Evolutionary conservation across 345 rosid genomes (phyloP).

Genomic region (Heritiera fomes): DNA sequence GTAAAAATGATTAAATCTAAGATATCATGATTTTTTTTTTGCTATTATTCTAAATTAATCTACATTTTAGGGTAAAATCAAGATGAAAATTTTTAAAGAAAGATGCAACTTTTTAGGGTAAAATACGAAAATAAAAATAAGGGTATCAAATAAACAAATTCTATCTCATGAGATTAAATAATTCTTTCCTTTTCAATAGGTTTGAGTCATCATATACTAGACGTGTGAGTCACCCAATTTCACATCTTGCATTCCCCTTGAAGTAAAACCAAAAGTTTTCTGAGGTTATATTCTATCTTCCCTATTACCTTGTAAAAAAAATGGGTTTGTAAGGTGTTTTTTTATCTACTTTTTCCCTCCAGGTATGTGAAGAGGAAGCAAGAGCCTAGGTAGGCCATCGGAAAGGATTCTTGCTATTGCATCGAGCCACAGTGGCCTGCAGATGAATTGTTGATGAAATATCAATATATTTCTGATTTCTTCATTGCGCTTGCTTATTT

Average conservation of each 20-base stretch:
- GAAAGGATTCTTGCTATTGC: constrained; percentile 85
- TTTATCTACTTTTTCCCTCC: neutral
- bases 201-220: neutral
- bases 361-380: constrained; percentile 37
- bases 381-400: constrained; percentile 19
- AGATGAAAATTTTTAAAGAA: neutral
- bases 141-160: neutral
- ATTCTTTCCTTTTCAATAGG: neutral
- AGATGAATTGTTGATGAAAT: constrained; percentile 87
- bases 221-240: neutral
- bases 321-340: too few species aligned
- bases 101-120: neutral
- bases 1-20: neutral
- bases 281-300: neutral
- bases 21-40: neutral
- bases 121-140: neutral
- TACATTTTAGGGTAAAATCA: neutral
- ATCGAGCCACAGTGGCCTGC: constrained; percentile 96
- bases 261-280: neutral
- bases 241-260: neutral
- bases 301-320: neutral
- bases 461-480: constrained; percentile 97
- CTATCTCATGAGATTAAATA: neutral
- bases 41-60: neutral
- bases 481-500: constrained; percentile 97